Conservation (phyloP, 2,329 filamentous ascomycete genomes). For the Aspergillus ibericus region DNA sequence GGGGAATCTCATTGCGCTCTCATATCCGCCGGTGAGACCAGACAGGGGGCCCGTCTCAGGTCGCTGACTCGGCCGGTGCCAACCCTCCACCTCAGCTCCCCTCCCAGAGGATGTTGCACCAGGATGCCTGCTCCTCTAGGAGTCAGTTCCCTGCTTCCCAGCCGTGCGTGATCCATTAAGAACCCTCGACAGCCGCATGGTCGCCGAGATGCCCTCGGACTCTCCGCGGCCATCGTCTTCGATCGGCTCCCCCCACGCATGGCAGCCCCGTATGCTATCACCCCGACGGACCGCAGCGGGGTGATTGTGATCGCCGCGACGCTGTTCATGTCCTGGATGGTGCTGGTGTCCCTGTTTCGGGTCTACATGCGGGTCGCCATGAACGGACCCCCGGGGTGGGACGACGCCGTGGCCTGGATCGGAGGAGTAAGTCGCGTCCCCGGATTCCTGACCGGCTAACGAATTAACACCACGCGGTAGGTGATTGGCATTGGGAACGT, state of each 20-base stretch:
- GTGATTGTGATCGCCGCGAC: constrained; percentile 18
- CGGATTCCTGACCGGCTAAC: not conserved
- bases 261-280: constrained; percentile 14
- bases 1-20: not conserved
- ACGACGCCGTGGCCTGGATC: constrained; percentile 21
- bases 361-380: constrained; percentile 26
- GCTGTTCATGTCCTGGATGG: constrained; percentile 27
- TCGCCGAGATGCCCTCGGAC: constrained; percentile 6
- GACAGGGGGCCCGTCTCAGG: not conserved
- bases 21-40: not conserved
- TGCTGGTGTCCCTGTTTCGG: constrained; percentile 18
- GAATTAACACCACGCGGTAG: constrained; percentile 6
- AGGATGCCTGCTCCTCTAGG: not conserved
- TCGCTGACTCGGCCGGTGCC: not conserved
- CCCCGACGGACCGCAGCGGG: constrained; percentile 18
- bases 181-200: not conserved
- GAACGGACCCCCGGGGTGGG: constrained; percentile 24
- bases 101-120: not conserved
- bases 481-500: constrained; percentile 24
- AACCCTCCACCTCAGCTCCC: not conserved
- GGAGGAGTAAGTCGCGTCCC: constrained; percentile 14
- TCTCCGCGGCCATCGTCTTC: not conserved
- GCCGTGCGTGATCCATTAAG: not conserved
- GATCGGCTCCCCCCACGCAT: not conserved
- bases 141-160: not conserved